Percentiles rank a stretch among this genome's conserved stretches.
Conservation (phyloP, 2,329 filamentous ascomycete species). For the Trichoderma lentiforme region DNA sequence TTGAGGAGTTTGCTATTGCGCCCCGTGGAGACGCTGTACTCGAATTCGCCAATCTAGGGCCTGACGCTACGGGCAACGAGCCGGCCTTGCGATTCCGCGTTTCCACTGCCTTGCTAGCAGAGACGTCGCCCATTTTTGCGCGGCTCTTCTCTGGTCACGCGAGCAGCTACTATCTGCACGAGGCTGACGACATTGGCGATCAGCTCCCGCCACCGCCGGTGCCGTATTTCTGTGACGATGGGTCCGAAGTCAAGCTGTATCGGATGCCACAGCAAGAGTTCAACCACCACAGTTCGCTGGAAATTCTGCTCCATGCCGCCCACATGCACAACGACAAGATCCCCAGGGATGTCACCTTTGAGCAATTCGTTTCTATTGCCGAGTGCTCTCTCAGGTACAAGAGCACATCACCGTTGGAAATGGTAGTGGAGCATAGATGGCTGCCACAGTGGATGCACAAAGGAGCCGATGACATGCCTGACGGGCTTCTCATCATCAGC, state of each 20-base stretch:
- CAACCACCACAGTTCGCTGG: constrained; percentile 41
- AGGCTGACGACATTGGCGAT: constrained; percentile 36
- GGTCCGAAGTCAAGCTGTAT: constrained; percentile 45
- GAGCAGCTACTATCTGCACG: constrained; percentile 32
- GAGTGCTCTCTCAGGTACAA: constrained; percentile 49
- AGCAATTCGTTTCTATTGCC: constrained; percentile 50
- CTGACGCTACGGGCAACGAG: constrained; percentile 30
- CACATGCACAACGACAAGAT: constrained; percentile 48
- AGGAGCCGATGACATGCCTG: constrained; percentile 46
- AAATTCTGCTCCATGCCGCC: constrained; percentile 49
- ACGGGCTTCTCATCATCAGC: constrained; percentile 49
- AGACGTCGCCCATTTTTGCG: constrained; percentile 51
- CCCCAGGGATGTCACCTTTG: constrained; percentile 45
- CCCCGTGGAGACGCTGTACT: constrained; percentile 48
- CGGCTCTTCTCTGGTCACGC: constrained; percentile 41
- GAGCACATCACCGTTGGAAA: constrained; percentile 50
- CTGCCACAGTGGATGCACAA: constrained; percentile 50
- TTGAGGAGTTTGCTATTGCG: constrained; percentile 44
- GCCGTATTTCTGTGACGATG: constrained; percentile 41
- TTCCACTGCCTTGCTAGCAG: constrained; percentile 48
- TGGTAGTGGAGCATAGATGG: constrained; percentile 50
- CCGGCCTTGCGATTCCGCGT: constrained; percentile 50
- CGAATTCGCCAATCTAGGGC: constrained; percentile 46
- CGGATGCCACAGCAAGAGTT: constrained; percentile 51
- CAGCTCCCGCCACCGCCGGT: constrained; percentile 37